Base-by-base conservation (phyloP, 768 basidiomycete species). In the Hericium rajendrae region DNA sequence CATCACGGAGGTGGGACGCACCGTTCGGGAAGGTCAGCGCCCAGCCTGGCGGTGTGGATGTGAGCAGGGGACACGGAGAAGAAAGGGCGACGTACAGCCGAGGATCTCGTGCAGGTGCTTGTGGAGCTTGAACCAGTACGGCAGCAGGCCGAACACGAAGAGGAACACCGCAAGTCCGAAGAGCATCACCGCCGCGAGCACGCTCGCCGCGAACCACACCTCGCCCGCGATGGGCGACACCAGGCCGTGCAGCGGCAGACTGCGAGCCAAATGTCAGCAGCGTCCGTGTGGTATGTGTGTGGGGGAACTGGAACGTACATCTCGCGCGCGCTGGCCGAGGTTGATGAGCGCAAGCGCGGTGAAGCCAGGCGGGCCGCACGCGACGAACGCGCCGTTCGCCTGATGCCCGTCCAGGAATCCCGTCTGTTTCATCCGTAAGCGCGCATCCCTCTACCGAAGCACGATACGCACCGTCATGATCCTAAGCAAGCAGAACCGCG, bases 61-160 rank as follows among this genome's bases (percentile, higher is more conserved):
- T 10, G 3, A 28, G 43, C 37, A 26, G 26, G 26, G 26, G 26
- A 26, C 4, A 32, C 32, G 9, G 37, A 40, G 13, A 38, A 20
- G 54, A 54, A 18, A n/a, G 43, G 37, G 24, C 32, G 10, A 66
- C 73, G 54, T 57, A 72, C 77, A 77, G 58, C 76, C 75, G 20
- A 78, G 71, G 53, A 78, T 78, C 55, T 78, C 76, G 56, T 68
- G 63, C 48, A 78, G 68, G 49, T 73, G 64, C 64, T 75, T 77
- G 65, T 78, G 72, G 37, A 77, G 62, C 66, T 78, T 78, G 69
- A 74, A 77, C 74, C 76, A 76, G 60, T 76, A 78, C 20, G 76
- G 76, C 24, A 77, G 57, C 26, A 73, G 65, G 11, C 75, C 75
- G 46, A 78, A 76, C 26, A 73, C 43, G 62, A 79, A 77, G 54